Evolutionary conservation across 2,329 filamentous ascomycete species (phyloP).

Genomic region (Nemania sp.): DNA sequence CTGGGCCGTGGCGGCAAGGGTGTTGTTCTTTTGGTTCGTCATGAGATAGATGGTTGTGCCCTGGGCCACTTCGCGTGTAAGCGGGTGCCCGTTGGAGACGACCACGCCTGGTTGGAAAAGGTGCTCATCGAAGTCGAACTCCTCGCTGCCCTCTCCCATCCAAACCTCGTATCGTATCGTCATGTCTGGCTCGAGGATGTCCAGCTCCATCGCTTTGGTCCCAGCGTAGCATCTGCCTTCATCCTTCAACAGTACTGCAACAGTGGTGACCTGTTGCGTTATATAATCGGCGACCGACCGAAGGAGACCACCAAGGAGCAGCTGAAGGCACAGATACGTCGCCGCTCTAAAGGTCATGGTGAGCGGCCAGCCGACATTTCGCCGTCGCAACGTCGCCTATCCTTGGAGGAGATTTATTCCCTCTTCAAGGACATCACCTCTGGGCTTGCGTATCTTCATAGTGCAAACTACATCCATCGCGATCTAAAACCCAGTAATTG

Average conservation of each 20-base stretch:
- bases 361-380: constrained; percentile 63
- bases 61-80: constrained; percentile 96
- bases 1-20: constrained; percentile 91
- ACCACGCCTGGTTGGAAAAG: constrained; percentile 94
- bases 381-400: constrained; percentile 50
- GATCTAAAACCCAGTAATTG: constrained; percentile 98
- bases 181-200: constrained; percentile 97
- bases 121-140: constrained; percentile 91
- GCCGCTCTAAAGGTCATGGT: constrained; percentile 76
- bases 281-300: constrained; percentile 72
- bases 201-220: constrained; percentile 81
- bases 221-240: constrained; percentile 91
- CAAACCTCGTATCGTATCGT: constrained; percentile 93
- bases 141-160: constrained; percentile 87
- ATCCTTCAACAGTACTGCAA: constrained; percentile 99
- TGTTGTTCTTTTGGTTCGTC: constrained; percentile 90
- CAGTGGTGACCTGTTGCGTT: constrained; percentile 84
- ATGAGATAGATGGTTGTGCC: constrained; percentile 86
- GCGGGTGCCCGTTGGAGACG: constrained; percentile 90
- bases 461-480: constrained; percentile 90
- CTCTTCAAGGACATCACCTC: constrained; percentile 96
- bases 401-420: constrained; percentile 93
- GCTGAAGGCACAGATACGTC: constrained; percentile 83
- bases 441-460: constrained; percentile 86
- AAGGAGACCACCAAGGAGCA: constrained; percentile 76